Conservation (phyloP, 1,284 basidiomycete species). For the Rhizopogon parksii region DNA sequence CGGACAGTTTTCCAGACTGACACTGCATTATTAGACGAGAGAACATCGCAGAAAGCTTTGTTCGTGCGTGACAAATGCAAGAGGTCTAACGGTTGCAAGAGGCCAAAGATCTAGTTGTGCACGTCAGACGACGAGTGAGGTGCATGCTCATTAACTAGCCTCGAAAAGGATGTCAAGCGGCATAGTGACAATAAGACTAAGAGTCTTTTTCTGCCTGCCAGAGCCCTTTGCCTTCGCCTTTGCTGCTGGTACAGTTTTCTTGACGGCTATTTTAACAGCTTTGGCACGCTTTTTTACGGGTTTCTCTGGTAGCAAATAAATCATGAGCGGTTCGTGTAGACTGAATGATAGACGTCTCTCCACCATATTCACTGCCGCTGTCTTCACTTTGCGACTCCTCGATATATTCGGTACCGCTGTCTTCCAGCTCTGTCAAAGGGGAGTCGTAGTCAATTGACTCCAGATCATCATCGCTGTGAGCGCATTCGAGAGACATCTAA, state of each 20-base stretch:
- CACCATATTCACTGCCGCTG: background rate
- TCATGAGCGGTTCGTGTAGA: background rate
- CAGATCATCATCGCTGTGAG: background rate
- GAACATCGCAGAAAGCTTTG: constrained; percentile 31
- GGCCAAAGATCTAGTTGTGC: constrained; percentile 27
- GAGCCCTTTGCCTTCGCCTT: background rate
- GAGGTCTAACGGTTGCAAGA: constrained; percentile 32
- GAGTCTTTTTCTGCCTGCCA: background rate
- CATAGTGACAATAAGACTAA: background rate
- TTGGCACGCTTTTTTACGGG: background rate
- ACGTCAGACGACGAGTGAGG: background rate
- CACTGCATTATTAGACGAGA: constrained; percentile 26
- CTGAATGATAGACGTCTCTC: background rate
- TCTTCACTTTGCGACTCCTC: background rate
- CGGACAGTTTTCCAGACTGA: constrained; percentile 30
- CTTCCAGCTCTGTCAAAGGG: background rate
- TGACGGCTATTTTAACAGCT: background rate
- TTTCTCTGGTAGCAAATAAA: background rate
- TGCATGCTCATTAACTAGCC: background rate
- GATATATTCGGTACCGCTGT: background rate
- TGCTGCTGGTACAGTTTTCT: background rate
- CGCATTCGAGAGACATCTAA: background rate
- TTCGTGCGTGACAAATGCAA: constrained; percentile 36
- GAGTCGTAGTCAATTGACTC: background rate
- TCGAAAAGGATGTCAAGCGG: background rate